Base-by-base conservation (phyloP, 2,329 filamentous ascomycete genomes). In the Pseudogymnoascus pannorum region DNA sequence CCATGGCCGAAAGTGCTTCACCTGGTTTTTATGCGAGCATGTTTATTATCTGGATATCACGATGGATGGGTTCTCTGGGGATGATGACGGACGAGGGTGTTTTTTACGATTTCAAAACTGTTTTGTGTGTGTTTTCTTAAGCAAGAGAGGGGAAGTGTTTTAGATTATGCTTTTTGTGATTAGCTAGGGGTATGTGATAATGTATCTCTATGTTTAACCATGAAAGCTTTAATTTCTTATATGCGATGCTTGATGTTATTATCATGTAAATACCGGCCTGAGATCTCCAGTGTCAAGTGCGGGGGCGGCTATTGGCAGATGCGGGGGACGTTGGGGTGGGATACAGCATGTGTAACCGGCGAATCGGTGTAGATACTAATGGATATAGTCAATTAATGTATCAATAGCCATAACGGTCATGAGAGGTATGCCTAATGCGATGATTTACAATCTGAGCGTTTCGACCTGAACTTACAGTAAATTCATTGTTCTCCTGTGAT, bases 1-100 rank as follows among this genome's bases (percentile, higher is more conserved):
- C 73, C 75, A 77, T 77, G 77, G 77, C 75, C 76, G 72, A 78
- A 80, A 80, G 79, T 72, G 70, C 69, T 72, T 71, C 70, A 71
- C 68, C 71, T 71, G 70, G 72, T 72, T 31, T 54, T 54, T 54
- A 40, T 54, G 48, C 48, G 48, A 54, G 72, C 73, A 66, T 68
- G 65, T 68, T 63, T 62, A 48, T 62, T 67, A 58, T 66, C 64
- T 66, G 67, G 64, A 64, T 65, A 68, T 60, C 26, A 54, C 48
- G 48, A 54, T 42, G 62, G 48, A 54, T 54, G 62, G 66, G 64
- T 65, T 51, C n/a, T 31, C n/a, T 26, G n/a, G 48, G 60, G 35
- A 61, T 40, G 60, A 57, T 57, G 36, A 22, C 14, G 14, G 22
- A 35, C 11, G 18, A 48, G 36, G 59, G 22, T 48, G 5, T 60